Evolutionary conservation across 2,329 filamentous ascomycete species (phyloP).

Genomic region (Myriosclerotinia duriaeana): DNA sequence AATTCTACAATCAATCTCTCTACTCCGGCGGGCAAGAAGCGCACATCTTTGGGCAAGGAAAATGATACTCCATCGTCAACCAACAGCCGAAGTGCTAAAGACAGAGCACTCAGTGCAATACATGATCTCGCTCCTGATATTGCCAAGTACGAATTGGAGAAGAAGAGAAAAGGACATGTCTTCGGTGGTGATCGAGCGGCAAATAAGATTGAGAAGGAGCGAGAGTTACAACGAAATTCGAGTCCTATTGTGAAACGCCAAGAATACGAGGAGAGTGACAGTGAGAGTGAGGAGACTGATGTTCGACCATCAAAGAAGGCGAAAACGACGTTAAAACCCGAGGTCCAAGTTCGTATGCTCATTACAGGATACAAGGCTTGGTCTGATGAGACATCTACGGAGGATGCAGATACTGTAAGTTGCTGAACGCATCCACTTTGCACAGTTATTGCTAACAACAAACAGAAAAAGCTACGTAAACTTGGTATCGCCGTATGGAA

Average conservation of each 20-base stretch:
- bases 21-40: conserved; percentile 51
- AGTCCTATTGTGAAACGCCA: conserved; percentile 41
- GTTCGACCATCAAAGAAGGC: conserved; percentile 50
- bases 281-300: conserved; percentile 49
- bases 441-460: conserved; percentile 27
- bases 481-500: conserved; percentile 79
- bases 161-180: conserved; percentile 64
- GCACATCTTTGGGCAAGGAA: conserved; percentile 66
- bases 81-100: conserved; percentile 83
- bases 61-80: conserved; percentile 78
- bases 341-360: conserved; percentile 72
- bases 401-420: conserved; percentile 77
- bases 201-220: conserved; percentile 55
- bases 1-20: conserved; percentile 42
- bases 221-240: conserved; percentile 40
- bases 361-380: conserved; percentile 84
- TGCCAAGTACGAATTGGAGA: conserved; percentile 88
- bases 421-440: conserved; percentile 20
- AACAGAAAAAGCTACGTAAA: conserved; percentile 73
- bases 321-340: conserved; percentile 63
- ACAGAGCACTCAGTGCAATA: conserved; percentile 73
- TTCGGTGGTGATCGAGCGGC: conserved; percentile 65
- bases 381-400: conserved; percentile 69
- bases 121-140: conserved; percentile 82
- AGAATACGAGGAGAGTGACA: conserved; percentile 42